Conservation (phyloP, 1,139 yeast species). For the Sugiyamaella novakii region DNA sequence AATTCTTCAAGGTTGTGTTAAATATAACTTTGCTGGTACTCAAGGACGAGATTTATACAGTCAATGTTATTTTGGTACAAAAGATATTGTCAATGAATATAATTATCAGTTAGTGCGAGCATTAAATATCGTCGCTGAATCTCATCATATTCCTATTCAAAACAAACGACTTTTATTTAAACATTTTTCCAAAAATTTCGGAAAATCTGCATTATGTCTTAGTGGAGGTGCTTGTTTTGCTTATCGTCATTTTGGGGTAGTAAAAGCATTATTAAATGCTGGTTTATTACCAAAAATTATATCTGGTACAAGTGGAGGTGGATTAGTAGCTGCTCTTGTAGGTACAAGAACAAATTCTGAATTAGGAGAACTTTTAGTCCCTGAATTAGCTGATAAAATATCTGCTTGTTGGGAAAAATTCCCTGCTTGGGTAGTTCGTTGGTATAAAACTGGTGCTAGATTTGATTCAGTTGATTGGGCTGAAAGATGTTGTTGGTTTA, state of each 20-base stretch:
- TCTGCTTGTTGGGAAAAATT: slow-evolving; percentile 74
- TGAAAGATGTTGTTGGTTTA: slow-evolving; percentile 64
- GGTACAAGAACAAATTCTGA: slow-evolving; percentile 74
- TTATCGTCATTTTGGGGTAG: slow-evolving; percentile 75
- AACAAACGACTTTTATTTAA: slow-evolving; percentile 59
- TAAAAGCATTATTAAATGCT: slow-evolving; percentile 68
- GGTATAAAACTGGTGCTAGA: slow-evolving; percentile 76
- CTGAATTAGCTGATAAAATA: slow-evolving; percentile 63
- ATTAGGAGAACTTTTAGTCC: slow-evolving; percentile 56
- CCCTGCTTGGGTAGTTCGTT: slow-evolving; percentile 58
- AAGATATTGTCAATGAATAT: slow-evolving; percentile 58
- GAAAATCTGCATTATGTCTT: slow-evolving; percentile 70
- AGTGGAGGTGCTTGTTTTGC: slow-evolving; percentile 84
- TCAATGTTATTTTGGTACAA: slow-evolving; percentile 76
- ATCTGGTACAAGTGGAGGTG: slow-evolving; percentile 84
- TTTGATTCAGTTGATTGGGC: slow-evolving; percentile 81
- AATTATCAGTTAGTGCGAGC: slow-evolving; percentile 55
- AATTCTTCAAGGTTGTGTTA: slow-evolving; percentile 66
- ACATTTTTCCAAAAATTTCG: slow-evolving; percentile 63
- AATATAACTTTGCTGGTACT: slow-evolving; percentile 75
- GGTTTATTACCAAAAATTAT: slow-evolving; percentile 67
- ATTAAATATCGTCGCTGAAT: slow-evolving; percentile 49
- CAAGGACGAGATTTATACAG: slow-evolving; percentile 73
- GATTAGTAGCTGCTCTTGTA: slow-evolving; percentile 72
- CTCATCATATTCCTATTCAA: slow-evolving; percentile 45